Conservation (phyloP, 2,329 filamentous ascomycete species). For the Fusarium sacchari region DNA sequence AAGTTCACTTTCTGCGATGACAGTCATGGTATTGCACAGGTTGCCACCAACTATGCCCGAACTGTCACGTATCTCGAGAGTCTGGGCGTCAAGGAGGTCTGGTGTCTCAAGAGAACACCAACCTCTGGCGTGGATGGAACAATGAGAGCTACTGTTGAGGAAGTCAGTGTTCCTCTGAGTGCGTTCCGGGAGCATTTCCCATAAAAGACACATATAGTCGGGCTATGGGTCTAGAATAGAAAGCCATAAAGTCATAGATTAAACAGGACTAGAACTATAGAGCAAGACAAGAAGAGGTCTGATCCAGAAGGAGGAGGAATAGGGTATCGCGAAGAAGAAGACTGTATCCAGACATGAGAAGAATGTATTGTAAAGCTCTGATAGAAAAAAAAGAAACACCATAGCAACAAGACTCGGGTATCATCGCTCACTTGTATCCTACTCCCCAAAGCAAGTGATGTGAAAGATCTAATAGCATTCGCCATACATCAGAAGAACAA, state of each 20-base stretch:
- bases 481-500: neutral
- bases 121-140: conserved; percentile 45
- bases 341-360: conserved; percentile 22
- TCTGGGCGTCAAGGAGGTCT: conserved; percentile 72
- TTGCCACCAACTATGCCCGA: conserved; percentile 83
- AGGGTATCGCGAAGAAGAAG: conserved; percentile 41
- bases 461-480: conserved; percentile 15
- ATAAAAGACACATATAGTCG: neutral
- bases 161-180: conserved; percentile 56
- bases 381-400: conserved; percentile 14
- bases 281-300: neutral
- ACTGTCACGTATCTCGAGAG: conserved; percentile 76
- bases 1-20: conserved; percentile 94
- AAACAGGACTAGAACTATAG: conserved; percentile 33
- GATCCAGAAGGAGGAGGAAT: conserved; percentile 1
- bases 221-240: neutral
- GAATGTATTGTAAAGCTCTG: conserved; percentile 1
- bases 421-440: conserved; percentile 3
- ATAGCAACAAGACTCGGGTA: conserved; percentile 21
- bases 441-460: conserved; percentile 2
- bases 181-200: conserved; percentile 51
- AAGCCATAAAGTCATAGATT: conserved; percentile 31
- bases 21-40: conserved; percentile 87
- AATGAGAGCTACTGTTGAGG: conserved; percentile 51
- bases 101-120: conserved; percentile 59